phyloP scores from a whole-genome alignment of 2,329 filamentous ascomycete species.

The Scopulariopsis brevicaulis region DNA sequence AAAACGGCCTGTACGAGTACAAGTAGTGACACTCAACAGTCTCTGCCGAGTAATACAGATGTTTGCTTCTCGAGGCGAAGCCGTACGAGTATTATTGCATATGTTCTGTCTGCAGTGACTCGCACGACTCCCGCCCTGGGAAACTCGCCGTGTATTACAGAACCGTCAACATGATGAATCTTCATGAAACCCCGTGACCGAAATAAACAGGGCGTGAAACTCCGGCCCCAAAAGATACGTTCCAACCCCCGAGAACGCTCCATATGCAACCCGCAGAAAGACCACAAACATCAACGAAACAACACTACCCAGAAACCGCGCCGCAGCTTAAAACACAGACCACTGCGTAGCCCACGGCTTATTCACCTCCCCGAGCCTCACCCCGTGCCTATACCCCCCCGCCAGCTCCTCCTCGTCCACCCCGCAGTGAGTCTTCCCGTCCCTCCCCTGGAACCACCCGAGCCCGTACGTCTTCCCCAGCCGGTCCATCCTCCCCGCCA shows the following conservation, averaged over 20 bases:
- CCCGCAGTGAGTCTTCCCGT: slow-evolving; percentile 63
- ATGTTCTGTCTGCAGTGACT: too few relatives aligned
- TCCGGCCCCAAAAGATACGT: background rate
- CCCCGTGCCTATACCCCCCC: slow-evolving; percentile 53
- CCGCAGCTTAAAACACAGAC: slow-evolving; percentile 19
- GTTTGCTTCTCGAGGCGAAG: too few relatives aligned
- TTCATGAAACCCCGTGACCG: background rate
- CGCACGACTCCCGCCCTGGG: too few relatives aligned
- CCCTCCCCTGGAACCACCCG: slow-evolving; percentile 66
- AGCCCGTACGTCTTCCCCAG: slow-evolving; percentile 61
- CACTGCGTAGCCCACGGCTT: slow-evolving; percentile 38
- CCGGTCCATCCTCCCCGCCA: slow-evolving; percentile 47
- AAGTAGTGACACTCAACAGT: too few relatives aligned
- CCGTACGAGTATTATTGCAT: too few relatives aligned
- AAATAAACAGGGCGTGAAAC: background rate
- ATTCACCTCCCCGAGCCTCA: slow-evolving; percentile 33
- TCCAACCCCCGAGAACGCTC: background rate
- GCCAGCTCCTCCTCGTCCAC: slow-evolving; percentile 66
- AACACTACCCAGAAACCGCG: background rate
- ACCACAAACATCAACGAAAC: background rate
- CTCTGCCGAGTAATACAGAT: too few relatives aligned
- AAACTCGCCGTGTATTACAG: too few relatives aligned
- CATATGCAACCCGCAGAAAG: background rate
- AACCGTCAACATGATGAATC: background rate
- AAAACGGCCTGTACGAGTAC: too few relatives aligned